Evolutionary conservation across 306 rosid species (phyloP).

Genomic region (Carpinus viminea): DNA sequence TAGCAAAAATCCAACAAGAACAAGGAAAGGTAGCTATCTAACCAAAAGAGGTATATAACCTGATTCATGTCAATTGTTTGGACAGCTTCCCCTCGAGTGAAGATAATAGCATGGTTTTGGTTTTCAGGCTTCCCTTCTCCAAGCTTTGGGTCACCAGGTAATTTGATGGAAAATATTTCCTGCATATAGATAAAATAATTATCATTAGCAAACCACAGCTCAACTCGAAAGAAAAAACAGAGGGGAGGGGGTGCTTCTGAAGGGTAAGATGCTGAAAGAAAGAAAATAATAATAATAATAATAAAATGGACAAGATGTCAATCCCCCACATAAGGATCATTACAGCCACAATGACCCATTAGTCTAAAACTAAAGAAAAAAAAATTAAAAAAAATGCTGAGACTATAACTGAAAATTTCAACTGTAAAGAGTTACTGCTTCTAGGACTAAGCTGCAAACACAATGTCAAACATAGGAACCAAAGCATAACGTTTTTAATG

Average conservation of each 20-base stretch:
- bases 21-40: not conserved
- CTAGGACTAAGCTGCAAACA: no score
- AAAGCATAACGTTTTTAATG: not conserved
- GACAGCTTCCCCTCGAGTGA: slow-evolving; percentile 97
- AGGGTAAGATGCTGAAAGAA: no score
- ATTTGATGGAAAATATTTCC: slow-evolving; percentile 92
- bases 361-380: not conserved
- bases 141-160: slow-evolving; percentile 97
- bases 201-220: not conserved
- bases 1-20: not conserved
- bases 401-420: not conserved
- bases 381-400: not conserved
- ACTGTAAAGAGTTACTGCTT: not conserved
- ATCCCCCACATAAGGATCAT: no score
- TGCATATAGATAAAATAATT: slow-evolving; percentile 20
- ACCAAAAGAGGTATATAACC: slow-evolving; percentile 38
- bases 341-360: no score
- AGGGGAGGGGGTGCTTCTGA: not conserved
- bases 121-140: slow-evolving; percentile 99
- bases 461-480: not conserved
- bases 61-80: slow-evolving; percentile 99
- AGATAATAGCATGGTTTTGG: slow-evolving; percentile 95
- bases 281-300: no score
- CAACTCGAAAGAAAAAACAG: not conserved
- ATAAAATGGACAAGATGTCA: no score